Conservation (phyloP, 2,329 filamentous ascomycete genomes). For the Salinomyces thailandicus region DNA sequence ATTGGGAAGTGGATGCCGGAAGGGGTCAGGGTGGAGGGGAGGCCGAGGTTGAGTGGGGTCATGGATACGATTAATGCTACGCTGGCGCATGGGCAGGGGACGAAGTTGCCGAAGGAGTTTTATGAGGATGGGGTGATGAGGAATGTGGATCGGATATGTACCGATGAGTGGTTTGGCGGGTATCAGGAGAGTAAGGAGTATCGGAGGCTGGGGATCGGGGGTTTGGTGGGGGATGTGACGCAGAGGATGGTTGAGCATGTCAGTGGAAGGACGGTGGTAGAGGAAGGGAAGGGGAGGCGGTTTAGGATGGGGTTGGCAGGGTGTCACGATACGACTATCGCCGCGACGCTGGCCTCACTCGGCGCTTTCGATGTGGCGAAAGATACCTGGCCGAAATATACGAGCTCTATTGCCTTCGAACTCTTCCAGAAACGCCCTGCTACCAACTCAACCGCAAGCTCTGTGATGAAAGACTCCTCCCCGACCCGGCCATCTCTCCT, state of each 20-base stretch:
- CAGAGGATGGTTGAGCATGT: conserved; percentile 37
- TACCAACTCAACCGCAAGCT: conserved; percentile 13
- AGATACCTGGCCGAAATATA: conserved; percentile 79
- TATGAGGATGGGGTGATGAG: conserved; percentile 64
- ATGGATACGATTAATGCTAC: conserved; percentile 93
- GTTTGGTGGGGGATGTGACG: conserved; percentile 72
- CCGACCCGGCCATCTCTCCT: conserved; percentile 10
- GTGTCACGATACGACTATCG: conserved; percentile 90
- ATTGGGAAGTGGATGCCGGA: conserved; percentile 81
- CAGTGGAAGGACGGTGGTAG: conserved; percentile 13
- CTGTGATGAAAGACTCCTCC: background rate
- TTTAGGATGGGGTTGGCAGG: conserved; percentile 72
- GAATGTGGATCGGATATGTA: conserved; percentile 61
- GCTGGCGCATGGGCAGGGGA: conserved; percentile 69
- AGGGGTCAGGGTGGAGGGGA: conserved; percentile 69
- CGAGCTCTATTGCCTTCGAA: conserved; percentile 83
- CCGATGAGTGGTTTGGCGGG: conserved; percentile 89
- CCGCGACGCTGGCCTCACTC: conserved; percentile 63
- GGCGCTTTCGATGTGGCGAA: conserved; percentile 61
- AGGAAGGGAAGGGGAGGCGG: conserved; percentile 38
- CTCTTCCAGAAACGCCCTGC: conserved; percentile 53
- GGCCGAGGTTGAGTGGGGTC: conserved; percentile 75
- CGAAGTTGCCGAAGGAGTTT: conserved; percentile 71
- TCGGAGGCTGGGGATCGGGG: conserved; percentile 77
- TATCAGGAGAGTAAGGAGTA: conserved; percentile 80